Evolutionary conservation across 768 basidiomycete species (phyloP), one percentile per base, ranked within the genome.

Genomic region (Tulasnella sp.): DNA sequence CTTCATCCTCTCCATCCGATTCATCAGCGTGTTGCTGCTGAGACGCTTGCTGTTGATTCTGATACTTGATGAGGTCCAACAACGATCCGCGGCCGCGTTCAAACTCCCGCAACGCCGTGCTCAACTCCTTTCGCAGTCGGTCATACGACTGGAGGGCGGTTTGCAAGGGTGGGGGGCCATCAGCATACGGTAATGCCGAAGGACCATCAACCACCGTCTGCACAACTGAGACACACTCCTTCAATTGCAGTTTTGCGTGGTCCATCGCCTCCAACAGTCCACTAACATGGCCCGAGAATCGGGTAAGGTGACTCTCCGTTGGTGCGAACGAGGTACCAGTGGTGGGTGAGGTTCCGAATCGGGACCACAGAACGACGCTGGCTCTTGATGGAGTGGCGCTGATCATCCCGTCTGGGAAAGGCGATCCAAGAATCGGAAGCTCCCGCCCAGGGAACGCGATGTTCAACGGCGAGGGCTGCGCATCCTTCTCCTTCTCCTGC

Each of bases 21-120:
- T 4, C 71, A 88, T 87, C 1, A 90, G 25, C 74, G 29, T 36
- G 34, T n/a, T 58, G 67, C 25, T 40, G 31, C 22, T 68, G 38
- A 12, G 45, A 75, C 22, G 39, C 52, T 31, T 69, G 39, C 19
- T 71, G 68, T 6, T n/a, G 34, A 34, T 52, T 54, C 25, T 49
- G 67, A 39, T 75, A 58, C 40, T 52, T 75, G 29, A 79, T 34
- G 6, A 75, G n/a, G 37, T 75, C 77, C 22, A 77, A 79, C 39
- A 94, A 83, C 22, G 87, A 86, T 52, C 89, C 90, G 22, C 91
- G 85, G 0, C 93, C 93, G 9, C 93, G 87, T 82, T 94, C 93
- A 80, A 92, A 94, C 80, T 94, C 93, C 8, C 93, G 84, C 38
- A 94, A 83, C 0, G 92, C 93, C 31, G 91, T 82, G 9, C 93